Evolutionary conservation across 805 yeast species (phyloP), one percentile per base, ranked within the genome.

Genomic region (Yamadazyma endophytica): DNA sequence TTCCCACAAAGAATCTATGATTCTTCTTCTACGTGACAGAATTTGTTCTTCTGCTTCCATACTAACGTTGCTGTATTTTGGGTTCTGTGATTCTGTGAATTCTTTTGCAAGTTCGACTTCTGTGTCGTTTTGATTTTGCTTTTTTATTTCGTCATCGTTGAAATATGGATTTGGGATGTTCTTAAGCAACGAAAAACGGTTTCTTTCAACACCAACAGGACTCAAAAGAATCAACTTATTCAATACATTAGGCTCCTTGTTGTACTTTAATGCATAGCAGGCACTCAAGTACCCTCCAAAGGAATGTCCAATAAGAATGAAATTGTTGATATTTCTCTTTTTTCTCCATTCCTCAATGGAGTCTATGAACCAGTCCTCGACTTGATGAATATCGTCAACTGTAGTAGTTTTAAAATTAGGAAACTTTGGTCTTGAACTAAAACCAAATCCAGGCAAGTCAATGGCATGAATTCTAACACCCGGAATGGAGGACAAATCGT

Each of bases 391-490:
- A 18, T 62, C 70, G 15, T 56, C 58, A 24, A 55, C 52, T 12
- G 67, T 56, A 6, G 44, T 37, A n/a, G 42, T 15, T 2, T 46
- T 36, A 15, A 55, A 54, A 8, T 49, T 45, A 2, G 72, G 72
- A 37, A 54, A 66, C 7, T 54, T 43, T 1, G 81, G 81, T 43
- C 84, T 60, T 5, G 81, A 66, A 0, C 88, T 79, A 7, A 80
- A 58, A 1, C 90, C 90, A 55, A 78, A 79, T 4, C 88, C 88
- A 0, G 80, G 73, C 44, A 81, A 52, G 49, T 84, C 95, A 14
- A 84, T 62, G 0, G 86, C 79, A 51, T 79, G 87, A 20, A 84
- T 47, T 25, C 71, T 64, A 9, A 68, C 63, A 4, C 82, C 79
- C 1, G 76, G 75, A 7, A 80, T 58, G 4, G 61, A 45, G 6